phyloP scores from a whole-genome alignment of 176 grass and related monocot genomes.

The Panicum miliaceum region DNA sequence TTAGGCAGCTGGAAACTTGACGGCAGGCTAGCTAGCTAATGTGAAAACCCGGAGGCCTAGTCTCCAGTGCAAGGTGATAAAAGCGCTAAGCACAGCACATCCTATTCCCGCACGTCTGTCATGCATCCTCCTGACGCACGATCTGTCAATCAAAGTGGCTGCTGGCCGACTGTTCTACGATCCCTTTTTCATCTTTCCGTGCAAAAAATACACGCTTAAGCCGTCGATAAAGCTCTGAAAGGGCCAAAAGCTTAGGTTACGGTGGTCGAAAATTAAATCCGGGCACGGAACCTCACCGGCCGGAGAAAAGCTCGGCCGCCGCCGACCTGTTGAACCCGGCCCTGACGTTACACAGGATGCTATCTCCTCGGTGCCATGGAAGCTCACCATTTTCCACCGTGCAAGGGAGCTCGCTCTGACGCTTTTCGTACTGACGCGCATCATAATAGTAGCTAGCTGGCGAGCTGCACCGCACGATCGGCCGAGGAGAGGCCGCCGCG shows the following conservation, averaged over 20 bases:
- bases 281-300: neutral
- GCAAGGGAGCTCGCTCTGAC: neutral
- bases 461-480: neutral
- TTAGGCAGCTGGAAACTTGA: too few species aligned
- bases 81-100: neutral
- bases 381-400: neutral
- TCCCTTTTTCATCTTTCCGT: neutral
- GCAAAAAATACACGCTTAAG: neutral
- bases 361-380: neutral
- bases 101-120: neutral
- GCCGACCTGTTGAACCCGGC: neutral
- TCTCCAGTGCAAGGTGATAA: neutral
- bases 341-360: neutral
- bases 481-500: too few species aligned
- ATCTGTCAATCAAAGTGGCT: neutral
- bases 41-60: neutral
- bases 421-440: neutral
- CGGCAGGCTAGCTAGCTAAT: too few species aligned
- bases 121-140: neutral
- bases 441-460: neutral
- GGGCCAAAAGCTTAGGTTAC: neutral
- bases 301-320: neutral
- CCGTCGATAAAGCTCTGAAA: neutral
- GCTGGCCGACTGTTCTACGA: neutral
- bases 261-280: neutral